Percentiles rank a stretch among this genome's conserved stretches.
Evolutionary conservation across 352 stramenopile species (phyloP).

Genomic region (Globisporangium nodosum): DNA sequence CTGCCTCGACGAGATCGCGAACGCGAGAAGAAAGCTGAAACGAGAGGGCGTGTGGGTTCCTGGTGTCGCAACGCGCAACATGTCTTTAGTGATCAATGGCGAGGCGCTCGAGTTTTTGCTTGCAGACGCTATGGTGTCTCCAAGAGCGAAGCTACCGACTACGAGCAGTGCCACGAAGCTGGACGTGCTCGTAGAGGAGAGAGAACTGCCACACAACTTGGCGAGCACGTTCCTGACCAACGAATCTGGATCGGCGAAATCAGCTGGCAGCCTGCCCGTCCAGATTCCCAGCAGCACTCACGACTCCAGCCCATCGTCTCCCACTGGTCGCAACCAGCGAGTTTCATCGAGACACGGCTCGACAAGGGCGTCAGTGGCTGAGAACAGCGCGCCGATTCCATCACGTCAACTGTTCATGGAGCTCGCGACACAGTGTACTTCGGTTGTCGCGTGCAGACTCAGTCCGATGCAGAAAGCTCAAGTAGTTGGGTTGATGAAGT

Average conservation of each 20-base stretch:
- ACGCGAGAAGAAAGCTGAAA: constrained; percentile 67
- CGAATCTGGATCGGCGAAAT: constrained; percentile 51
- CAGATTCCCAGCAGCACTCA: constrained; percentile 13
- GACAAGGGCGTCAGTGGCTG: constrained; percentile 26
- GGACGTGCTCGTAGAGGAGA: constrained; percentile 24
- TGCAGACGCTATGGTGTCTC: constrained; percentile 22
- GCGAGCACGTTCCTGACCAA: constrained; percentile 16
- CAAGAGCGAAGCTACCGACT: constrained; percentile 10
- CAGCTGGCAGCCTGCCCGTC: constrained; percentile 30
- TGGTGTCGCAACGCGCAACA: constrained; percentile 60
- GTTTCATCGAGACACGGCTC: constrained; percentile 33
- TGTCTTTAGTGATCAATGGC: constrained; percentile 81
- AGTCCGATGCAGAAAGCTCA: constrained; percentile 91
- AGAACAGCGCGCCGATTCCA: constrained; percentile 17
- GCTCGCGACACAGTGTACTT: constrained; percentile 78
- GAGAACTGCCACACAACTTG: constrained; percentile 3
- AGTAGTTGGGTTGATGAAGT: constrained; percentile 93
- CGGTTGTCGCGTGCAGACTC: constrained; percentile 83
- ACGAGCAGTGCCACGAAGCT: constrained; percentile 10
- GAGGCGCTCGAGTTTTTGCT: constrained; percentile 74
- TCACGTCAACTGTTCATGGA: constrained; percentile 75
- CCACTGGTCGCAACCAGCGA: constrained; percentile 8
- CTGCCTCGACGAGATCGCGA: constrained; percentile 77
- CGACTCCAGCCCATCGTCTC: constrained; percentile 6
- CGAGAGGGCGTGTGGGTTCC: constrained; percentile 74